Evolutionary conservation across 164 flowering plant genomes (phyloP), one percentile per base, ranked within the genome.

Genomic region (Umbellularia californica): DNA sequence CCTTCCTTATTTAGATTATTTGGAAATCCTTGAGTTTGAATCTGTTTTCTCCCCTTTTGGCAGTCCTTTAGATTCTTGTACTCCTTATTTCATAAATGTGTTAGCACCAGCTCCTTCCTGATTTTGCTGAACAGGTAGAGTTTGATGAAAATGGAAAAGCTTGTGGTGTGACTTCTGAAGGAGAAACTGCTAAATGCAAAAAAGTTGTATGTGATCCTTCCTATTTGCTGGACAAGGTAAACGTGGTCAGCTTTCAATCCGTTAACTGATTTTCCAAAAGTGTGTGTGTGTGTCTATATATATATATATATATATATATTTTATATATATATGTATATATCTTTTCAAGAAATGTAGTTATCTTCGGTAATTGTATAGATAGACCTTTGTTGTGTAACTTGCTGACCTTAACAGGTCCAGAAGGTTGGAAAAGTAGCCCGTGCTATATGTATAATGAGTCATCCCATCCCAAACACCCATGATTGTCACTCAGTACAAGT

Each of bases 141-240:
- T 90, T 89, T 77, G 97, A 90, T 77, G 83, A 35, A 17, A 79
- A 76, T 82, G 99, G 99, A 58, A 93, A 89, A 80, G 99, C 85
- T 20, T 64, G 78, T 70, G 99, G 98, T 28, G 99, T 95, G 76
- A 90, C 98, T 3, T 95, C 96, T 71, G 97, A 92, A 82, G 98
- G 99, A 73, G 98, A 95, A 88, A 95, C 98, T 75, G 97, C 99
- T 3, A 93, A 90, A 78, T 92, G 99, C 91, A 95, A 93, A 82
- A 95, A 95, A 85, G 92, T 95, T 77, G 99, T 93, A 17, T 95
- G 99, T 60, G 98, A 92, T 82, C 97, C 99, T 64, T 90, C 97
- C 69, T 95, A 95, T 82, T 80, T 93, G 79, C 86, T 96, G 68
- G 88, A 91, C 77, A 93, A 90, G 94, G 97, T 91, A 81, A 76